These are phyloP conservation scores for Jamesozyma gamospora DNA, from an alignment of 805 yeast genomes.

Conservation along the genomic window DNA sequence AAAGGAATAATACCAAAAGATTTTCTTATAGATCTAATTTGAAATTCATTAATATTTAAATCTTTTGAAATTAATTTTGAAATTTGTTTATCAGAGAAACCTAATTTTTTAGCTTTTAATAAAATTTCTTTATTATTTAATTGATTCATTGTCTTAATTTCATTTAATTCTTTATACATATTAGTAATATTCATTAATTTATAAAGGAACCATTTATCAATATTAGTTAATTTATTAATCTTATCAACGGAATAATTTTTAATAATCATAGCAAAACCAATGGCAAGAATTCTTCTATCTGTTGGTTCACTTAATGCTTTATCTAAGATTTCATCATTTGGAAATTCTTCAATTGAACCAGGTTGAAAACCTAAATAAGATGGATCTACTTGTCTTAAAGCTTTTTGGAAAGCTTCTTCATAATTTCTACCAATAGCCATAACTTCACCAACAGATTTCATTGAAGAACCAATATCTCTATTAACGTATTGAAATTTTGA, in stretches of 20 bases:
- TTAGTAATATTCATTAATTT: conserved; percentile 88
- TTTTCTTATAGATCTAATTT: conserved; percentile 76
- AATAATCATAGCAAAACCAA: conserved; percentile 90
- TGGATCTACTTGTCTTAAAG: conserved; percentile 92
- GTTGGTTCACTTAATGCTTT: conserved; percentile 74
- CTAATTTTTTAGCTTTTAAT: conserved; percentile 78
- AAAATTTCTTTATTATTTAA: conserved; percentile 64
- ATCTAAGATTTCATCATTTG: conserved; percentile 55
- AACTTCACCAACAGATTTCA: conserved; percentile 99
- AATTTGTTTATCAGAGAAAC: conserved; percentile 92
- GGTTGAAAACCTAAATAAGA: conserved; percentile 88
- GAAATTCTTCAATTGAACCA: conserved; percentile 55
- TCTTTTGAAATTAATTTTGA: conserved; percentile 57
- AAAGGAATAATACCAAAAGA: conserved; percentile 75
- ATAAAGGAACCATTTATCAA: conserved; percentile 92
- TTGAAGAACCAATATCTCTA: conserved; percentile 86
- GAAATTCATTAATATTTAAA: conserved; percentile 46
- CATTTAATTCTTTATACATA: conserved; percentile 73
- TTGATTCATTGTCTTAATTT: conserved; percentile 45
- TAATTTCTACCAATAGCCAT: conserved; percentile 98
- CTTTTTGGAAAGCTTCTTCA: conserved; percentile 97
- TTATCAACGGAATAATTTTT: conserved; percentile 84
- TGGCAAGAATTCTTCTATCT: conserved; percentile 95
- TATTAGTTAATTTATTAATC: conserved; percentile 85
- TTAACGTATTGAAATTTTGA: conserved; percentile 91